Evolutionary conservation across 495 filamentous ascomycete genomes (phyloP).

Genomic region (Penicillium maclennaniae): DNA sequence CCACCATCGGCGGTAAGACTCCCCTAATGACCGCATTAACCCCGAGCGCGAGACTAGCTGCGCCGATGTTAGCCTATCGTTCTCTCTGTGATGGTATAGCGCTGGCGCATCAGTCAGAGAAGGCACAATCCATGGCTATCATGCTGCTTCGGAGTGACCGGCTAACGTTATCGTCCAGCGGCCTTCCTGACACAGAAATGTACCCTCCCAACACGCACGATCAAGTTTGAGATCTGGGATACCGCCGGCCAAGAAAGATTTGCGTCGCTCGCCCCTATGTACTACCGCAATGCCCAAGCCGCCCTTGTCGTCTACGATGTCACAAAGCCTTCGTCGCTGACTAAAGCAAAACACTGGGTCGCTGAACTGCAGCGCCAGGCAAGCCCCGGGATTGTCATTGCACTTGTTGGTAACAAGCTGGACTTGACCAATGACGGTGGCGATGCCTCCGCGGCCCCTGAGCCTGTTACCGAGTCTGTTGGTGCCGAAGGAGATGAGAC

Average conservation of each 20-base stretch:
- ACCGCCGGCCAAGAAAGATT: slow-evolving; percentile 98
- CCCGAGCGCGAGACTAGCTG: slow-evolving; percentile 3
- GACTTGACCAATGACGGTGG: slow-evolving; percentile 68
- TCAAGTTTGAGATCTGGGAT: slow-evolving; percentile 99
- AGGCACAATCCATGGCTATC: not conserved
- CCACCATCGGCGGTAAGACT: slow-evolving; percentile 90
- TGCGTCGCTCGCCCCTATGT: slow-evolving; percentile 96
- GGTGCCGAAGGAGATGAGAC: slow-evolving; percentile 35
- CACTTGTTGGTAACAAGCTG: slow-evolving; percentile 95
- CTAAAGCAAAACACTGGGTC: slow-evolving; percentile 98
- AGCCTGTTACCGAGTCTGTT: slow-evolving; percentile 24
- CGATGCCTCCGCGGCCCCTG: slow-evolving; percentile 28
- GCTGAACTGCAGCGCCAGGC: slow-evolving; percentile 96
- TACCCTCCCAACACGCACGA: slow-evolving; percentile 89
- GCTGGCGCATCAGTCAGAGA: not conserved
- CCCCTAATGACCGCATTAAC: slow-evolving; percentile 1
- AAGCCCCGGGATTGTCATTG: slow-evolving; percentile 96
- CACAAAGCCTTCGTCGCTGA: slow-evolving; percentile 90
- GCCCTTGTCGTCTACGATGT: slow-evolving; percentile 99
- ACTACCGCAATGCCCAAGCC: slow-evolving; percentile 98
- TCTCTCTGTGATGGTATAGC: not conserved
- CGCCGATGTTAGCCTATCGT: not conserved
- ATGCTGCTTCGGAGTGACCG: slow-evolving; percentile 1
- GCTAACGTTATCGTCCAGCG: slow-evolving; percentile 54
- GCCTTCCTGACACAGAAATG: slow-evolving; percentile 99